Evolutionary conservation across 768 basidiomycete genomes (phyloP).

Genomic region (Kwoniella botswanensis): DNA sequence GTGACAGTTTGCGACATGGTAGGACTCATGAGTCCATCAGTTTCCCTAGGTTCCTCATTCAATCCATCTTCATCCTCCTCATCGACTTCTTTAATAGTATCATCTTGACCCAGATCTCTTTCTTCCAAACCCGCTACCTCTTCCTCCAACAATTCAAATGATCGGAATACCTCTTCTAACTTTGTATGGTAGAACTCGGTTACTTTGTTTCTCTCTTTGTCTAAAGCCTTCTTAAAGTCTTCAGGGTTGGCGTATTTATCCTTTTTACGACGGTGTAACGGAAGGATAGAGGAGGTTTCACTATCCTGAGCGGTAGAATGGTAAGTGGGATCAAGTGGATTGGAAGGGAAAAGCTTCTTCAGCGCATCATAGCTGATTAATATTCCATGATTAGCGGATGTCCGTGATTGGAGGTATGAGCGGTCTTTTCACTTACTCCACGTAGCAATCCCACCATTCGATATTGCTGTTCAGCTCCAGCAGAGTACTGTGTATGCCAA

Average conservation of each 20-base stretch:
- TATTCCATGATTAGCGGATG: not conserved
- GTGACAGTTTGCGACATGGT: not conserved
- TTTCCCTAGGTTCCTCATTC: slow-evolving; percentile 22
- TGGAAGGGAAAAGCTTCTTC: slow-evolving; percentile 59
- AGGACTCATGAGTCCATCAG: slow-evolving; percentile 27
- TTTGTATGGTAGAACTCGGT: slow-evolving; percentile 76
- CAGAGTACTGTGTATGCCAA: slow-evolving; percentile 41
- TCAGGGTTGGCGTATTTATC: slow-evolving; percentile 52
- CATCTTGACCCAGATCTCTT: slow-evolving; percentile 47
- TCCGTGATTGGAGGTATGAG: not conserved
- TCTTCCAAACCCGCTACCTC: slow-evolving; percentile 58
- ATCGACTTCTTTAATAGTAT: slow-evolving; percentile 54
- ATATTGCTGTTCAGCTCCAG: slow-evolving; percentile 58
- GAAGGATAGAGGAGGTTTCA: slow-evolving; percentile 55
- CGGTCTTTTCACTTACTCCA: slow-evolving; percentile 49
- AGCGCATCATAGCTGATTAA: slow-evolving; percentile 56
- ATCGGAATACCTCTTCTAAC: slow-evolving; percentile 67
- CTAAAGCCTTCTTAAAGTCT: slow-evolving; percentile 73
- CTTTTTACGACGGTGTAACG: slow-evolving; percentile 24
- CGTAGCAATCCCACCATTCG: slow-evolving; percentile 59
- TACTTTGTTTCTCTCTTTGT: slow-evolving; percentile 83
- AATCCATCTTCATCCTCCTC: slow-evolving; percentile 44
- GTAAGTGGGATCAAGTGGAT: slow-evolving; percentile 55
- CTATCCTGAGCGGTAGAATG: slow-evolving; percentile 46
- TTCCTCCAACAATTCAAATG: slow-evolving; percentile 52